Base-by-base conservation (phyloP, 164 flowering plant genomes). In the Liriodendron chinense region DNA sequence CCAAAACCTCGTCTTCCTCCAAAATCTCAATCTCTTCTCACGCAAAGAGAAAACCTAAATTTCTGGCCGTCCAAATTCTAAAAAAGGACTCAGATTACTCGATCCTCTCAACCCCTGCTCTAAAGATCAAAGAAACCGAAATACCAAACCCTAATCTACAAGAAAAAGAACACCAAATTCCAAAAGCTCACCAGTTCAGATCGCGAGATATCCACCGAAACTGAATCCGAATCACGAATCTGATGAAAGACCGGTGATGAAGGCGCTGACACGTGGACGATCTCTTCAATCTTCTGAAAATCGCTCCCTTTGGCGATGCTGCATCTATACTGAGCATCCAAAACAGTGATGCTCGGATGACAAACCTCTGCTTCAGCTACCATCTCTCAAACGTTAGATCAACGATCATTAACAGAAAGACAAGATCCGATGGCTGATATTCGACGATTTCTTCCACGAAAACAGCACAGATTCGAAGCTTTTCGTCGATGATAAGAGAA, bases 351-450 rank as follows among this genome's bases (percentile, higher is more conserved):
- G 78, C 26, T 70, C 63, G 61, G 69, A 49, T 63, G 73, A 65
- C 64, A 70, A 26, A 70, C 69, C 47, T 76, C 70, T 53, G 74
- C 69, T 64, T 65, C 72, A 68, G 78, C 23, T 28, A 66, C 75
- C 76, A 69, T 73, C 62, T 74, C 70, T 49, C 50, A 23, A 56
- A 10, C 18, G 9, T 56, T 9, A 66, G 53, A 65, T 25, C 14
- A 25, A 50, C 18, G 14, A 74, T 65, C 76, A 25, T 66, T 21
- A 53, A 92, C 10, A 91, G 83, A 81, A 90, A 21, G 26, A 59
- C 28, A 23, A 28, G 69, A 67, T 67, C 74, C 25, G 66, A 53
- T 20, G 22, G 34, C 65, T 7, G 25, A 64, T 9, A 43, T 74
- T 47, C 56, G 22, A 68, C 34, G 70, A n/a, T 71, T 59, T 43